phyloP scores from a whole-genome alignment of 805 yeast genomes.

The Suhomyces kilbournensis region DNA sequence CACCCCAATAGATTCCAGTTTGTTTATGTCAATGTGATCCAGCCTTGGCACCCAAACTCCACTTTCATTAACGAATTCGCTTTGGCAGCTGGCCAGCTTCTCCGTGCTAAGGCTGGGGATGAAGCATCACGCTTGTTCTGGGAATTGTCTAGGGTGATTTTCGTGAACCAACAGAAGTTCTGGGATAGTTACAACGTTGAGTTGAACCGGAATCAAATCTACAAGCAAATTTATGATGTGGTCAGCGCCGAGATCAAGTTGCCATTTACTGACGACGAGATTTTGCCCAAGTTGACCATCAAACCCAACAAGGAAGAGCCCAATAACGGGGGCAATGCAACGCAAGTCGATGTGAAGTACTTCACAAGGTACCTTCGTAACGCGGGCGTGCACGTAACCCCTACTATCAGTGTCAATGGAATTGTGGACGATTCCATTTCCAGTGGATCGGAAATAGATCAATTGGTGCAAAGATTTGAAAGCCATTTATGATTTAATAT shows the following conservation, averaged over 20 bases:
- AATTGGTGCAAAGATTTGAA: constrained; percentile 40
- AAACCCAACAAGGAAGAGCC: constrained; percentile 26
- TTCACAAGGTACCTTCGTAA: constrained; percentile 73
- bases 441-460: constrained; percentile 55
- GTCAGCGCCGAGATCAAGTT: constrained; percentile 35
- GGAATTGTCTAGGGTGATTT: constrained; percentile 54
- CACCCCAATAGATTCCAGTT: constrained; percentile 54
- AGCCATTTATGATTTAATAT: constrained; percentile 14
- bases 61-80: constrained; percentile 67
- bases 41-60: constrained; percentile 88
- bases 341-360: constrained; percentile 64
- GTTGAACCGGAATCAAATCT: constrained; percentile 54
- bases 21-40: constrained; percentile 70
- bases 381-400: constrained; percentile 80
- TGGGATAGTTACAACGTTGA: constrained; percentile 61
- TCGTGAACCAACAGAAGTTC: constrained; percentile 51
- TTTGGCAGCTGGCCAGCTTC: constrained; percentile 65
- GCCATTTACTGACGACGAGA: constrained; percentile 27
- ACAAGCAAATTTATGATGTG: constrained; percentile 40
- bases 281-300: constrained; percentile 38
- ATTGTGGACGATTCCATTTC: constrained; percentile 55
- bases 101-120: constrained; percentile 32
- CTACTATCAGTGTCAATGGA: constrained; percentile 73
- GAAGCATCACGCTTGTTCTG: constrained; percentile 31
- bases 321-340: constrained; percentile 55